Base-by-base conservation (phyloP, 257 asterid genomes). In the Lithospermum erythrorhizon region DNA sequence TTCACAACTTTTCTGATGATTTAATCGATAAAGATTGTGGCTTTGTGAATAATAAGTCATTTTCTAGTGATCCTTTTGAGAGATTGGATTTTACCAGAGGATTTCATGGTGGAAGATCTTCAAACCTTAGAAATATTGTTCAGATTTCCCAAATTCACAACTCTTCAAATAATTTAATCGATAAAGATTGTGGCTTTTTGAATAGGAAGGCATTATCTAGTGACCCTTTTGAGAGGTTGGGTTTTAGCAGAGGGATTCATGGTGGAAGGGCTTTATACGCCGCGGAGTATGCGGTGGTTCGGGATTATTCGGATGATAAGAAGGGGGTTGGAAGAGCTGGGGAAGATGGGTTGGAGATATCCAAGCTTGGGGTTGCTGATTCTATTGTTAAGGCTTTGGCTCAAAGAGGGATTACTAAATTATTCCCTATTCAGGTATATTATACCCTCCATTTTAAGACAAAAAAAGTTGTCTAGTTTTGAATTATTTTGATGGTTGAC, bases 371-470 rank as follows among this genome's bases (percentile, higher is more conserved):
- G 59, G 84, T 91, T 67, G 64, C 90, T 1, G 72, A 76, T 24
- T 85, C 81, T 62, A 81, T 91, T 64, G 84, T 82, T 4, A 68
- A 79, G 8, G 75, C 95, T 37, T 83, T 88, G 79, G 79, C 83
- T 16, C 20, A 27, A 51, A 88, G 58, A 81, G 95, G 95, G 15
- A 91, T 91, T 62, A 64, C 80, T 45, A 84, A 70, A 83, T 95
- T 91, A 66, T 91, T 91, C 61, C 98, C 96, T 15, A 88, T 91
- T 75, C 98, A 91, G 98, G 98, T 91, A 67, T 14, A 1, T 27
- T 27, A 3, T 27, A 27, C 30, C 6, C 30, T 6, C 3, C n/a
- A n/a, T n/a, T n/a, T n/a, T n/a, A n/a, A n/a, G n/a, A n/a, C 30
- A 3, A 27, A 27, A 27, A 27, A 27, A 6, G 6, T 1, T 58